Base-by-base conservation (phyloP, 2,329 filamentous ascomycete genomes). In the Colletotrichum brevisporum region DNA sequence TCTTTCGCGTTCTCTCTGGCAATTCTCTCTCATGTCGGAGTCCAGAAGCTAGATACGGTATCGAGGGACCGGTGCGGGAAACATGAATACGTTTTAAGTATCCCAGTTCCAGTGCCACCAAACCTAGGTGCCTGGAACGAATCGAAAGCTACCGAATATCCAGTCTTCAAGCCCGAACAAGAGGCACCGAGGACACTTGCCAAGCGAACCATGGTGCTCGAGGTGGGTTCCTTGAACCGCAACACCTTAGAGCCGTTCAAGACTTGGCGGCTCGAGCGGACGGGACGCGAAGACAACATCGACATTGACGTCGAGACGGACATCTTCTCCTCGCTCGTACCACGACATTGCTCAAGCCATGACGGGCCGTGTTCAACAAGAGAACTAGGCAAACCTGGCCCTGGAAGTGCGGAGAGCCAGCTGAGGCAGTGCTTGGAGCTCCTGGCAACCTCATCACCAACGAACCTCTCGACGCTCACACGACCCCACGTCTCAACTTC, bases 201-300 rank as follows among this genome's bases (percentile, higher is more conserved):
- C 47, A n/a, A 50, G 27, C 36, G 10, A 63, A 69, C 6, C 9
- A 70, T 70, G 67, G 67, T 68, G 48, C 51, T 68, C 16, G 61
- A 70, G 24, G 52, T 71, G 36, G 62, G 57, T 58, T 57, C 67
- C 18, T 36, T 70, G 48, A 67, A 70, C 31, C 53, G 57, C 47
- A 57, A 21, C 12, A 47, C 52, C 15, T 39, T 70, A 15, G 69
- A 58, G 26, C 61, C 69, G n/a, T 66, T 71, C 57, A 52, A 41
- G 18, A 64, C 27, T 5, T 71, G 69, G 69, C 47, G 45, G 5
- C 41, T 60, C 13, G 52, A 60, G 12, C 16, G 16, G 24, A 26
- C 53, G 6, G 36, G 24, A 15, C 53, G 57, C 58, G 62, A 60
- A 41, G 43, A 61, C 21, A 43, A 18, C 6, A 24, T 16, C 47